Conservation (phyloP, 495 filamentous ascomycete genomes). For the Aspergillus sclerotioniger region DNA sequence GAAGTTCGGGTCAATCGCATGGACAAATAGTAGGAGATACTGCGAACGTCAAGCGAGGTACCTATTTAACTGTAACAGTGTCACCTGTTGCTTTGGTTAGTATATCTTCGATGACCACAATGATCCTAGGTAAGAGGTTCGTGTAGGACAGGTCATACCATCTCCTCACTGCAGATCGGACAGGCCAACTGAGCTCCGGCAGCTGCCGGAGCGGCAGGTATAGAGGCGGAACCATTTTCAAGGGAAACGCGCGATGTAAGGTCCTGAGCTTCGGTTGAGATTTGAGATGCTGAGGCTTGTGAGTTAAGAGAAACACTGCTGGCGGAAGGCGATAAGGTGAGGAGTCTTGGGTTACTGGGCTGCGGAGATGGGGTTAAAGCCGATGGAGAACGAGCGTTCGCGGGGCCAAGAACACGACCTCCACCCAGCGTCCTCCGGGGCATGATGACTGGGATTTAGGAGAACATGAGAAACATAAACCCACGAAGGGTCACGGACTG, state of each 20-base stretch:
- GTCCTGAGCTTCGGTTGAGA: slow-evolving; percentile 57
- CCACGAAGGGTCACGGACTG: slow-evolving; percentile 18
- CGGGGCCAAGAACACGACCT: slow-evolving; percentile 83
- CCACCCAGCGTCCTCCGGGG: slow-evolving; percentile 81
- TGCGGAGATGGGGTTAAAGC: slow-evolving; percentile 54
- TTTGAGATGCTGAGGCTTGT: slow-evolving; percentile 58
- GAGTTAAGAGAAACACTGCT: slow-evolving; percentile 62
- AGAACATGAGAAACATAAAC: slow-evolving; percentile 37
- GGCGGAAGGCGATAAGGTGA: slow-evolving; percentile 52
- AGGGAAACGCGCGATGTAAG: slow-evolving; percentile 57
- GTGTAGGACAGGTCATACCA: slow-evolving; percentile 53
- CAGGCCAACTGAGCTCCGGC: slow-evolving; percentile 71
- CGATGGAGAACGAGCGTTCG: slow-evolving; percentile 71
- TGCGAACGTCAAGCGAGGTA: slow-evolving; percentile 30
- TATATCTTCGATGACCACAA: slow-evolving; percentile 4
- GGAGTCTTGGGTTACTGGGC: slow-evolving; percentile 49
- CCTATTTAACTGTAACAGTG: slow-evolving; percentile 88
- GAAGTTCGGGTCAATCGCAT: slow-evolving; percentile 18
- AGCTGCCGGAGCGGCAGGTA: slow-evolving; percentile 50
- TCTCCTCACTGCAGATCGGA: slow-evolving; percentile 96
- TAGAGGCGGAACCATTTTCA: slow-evolving; percentile 48
- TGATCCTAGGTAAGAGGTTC: background rate
- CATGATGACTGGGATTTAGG: slow-evolving; percentile 53
- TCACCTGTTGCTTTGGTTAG: slow-evolving; percentile 57
- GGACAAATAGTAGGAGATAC: background rate